Conservation (phyloP, 257 asterid species). For the Primulina tabacum region DNA sequence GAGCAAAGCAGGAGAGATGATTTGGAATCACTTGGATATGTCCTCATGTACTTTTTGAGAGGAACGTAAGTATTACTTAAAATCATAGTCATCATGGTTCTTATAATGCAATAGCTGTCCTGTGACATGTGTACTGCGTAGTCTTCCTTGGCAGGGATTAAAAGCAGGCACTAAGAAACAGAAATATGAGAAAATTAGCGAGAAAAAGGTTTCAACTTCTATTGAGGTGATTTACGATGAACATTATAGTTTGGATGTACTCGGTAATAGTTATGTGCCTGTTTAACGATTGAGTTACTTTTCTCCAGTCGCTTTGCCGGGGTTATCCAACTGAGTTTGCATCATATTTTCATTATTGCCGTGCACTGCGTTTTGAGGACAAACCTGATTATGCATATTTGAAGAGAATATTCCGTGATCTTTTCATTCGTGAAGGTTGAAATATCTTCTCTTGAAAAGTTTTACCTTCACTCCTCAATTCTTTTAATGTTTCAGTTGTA, state of each 20-base stretch:
- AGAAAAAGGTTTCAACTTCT: constrained; percentile 38
- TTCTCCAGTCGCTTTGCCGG: constrained; percentile 32
- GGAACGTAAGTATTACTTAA: constrained; percentile 30
- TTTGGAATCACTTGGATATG: constrained; percentile 37
- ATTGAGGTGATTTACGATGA: constrained; percentile 33
- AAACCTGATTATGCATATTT: constrained; percentile 32
- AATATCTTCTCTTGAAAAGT: neutral
- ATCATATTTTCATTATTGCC: constrained; percentile 34
- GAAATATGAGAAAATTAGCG: constrained; percentile 41
- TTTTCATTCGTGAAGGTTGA: constrained; percentile 25
- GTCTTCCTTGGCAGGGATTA: constrained; percentile 52
- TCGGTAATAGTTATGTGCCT: neutral
- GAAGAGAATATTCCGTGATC: constrained; percentile 28
- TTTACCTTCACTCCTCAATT: neutral
- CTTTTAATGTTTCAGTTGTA: neutral
- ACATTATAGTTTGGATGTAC: neutral
- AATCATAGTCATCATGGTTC: neutral
- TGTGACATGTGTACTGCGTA: constrained; percentile 1
- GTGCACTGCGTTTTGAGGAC: constrained; percentile 31
- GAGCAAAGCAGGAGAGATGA: constrained; percentile 41
- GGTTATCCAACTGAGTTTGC: constrained; percentile 38
- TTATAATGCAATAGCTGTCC: constrained; percentile 2
- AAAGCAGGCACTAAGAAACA: constrained; percentile 41
- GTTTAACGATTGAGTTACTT: neutral
- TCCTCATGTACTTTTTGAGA: constrained; percentile 33